These are phyloP conservation scores for Hyaloperonospora brassicae DNA, from an alignment of 352 stramenopile species.

Conservation along the genomic window DNA sequence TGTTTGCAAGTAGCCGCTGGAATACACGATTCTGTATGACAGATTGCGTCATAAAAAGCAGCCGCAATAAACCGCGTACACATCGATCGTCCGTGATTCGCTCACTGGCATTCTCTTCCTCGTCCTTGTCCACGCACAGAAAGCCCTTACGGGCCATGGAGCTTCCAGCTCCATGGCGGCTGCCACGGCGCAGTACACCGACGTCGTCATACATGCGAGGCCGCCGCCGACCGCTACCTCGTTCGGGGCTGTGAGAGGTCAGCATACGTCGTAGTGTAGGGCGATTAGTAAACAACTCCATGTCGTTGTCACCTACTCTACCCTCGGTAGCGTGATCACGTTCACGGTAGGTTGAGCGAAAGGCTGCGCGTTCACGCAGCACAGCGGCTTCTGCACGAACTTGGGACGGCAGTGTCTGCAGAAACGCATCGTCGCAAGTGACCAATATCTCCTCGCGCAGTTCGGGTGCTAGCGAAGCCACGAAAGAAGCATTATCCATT, in stretches of 20 bases:
- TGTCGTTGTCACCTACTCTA: slow-evolving; percentile 34
- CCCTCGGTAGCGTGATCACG: slow-evolving; percentile 21
- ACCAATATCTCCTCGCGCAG: slow-evolving; percentile 95
- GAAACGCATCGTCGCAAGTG: slow-evolving; percentile 92
- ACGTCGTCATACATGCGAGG: slow-evolving; percentile 41
- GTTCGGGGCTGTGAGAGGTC: slow-evolving; percentile 60
- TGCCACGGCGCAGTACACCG: slow-evolving; percentile 35
- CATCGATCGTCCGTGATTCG: slow-evolving; percentile 61
- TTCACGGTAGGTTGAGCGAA: slow-evolving; percentile 59
- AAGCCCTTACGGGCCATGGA: slow-evolving; percentile 39
- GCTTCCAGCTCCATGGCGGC: slow-evolving; percentile 14
- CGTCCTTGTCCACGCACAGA: slow-evolving; percentile 62
- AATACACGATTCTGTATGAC: slow-evolving; percentile 79
- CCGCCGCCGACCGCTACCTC: slow-evolving; percentile 31
- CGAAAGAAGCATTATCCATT: slow-evolving; percentile 98
- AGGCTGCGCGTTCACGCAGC: slow-evolving; percentile 88
- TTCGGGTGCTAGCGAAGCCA: slow-evolving; percentile 92
- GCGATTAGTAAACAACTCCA: slow-evolving; percentile 52
- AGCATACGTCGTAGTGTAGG: slow-evolving; percentile 75
- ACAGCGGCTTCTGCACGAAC: slow-evolving; percentile 94
- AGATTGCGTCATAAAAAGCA: slow-evolving; percentile 78
- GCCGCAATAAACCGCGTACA: slow-evolving; percentile 53
- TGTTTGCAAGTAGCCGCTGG: slow-evolving; percentile 67
- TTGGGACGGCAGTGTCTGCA: slow-evolving; percentile 90
- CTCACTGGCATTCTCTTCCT: slow-evolving; percentile 53